Conservation (phyloP, 2,329 filamentous ascomycete species). For the Trichoderma sp. region DNA sequence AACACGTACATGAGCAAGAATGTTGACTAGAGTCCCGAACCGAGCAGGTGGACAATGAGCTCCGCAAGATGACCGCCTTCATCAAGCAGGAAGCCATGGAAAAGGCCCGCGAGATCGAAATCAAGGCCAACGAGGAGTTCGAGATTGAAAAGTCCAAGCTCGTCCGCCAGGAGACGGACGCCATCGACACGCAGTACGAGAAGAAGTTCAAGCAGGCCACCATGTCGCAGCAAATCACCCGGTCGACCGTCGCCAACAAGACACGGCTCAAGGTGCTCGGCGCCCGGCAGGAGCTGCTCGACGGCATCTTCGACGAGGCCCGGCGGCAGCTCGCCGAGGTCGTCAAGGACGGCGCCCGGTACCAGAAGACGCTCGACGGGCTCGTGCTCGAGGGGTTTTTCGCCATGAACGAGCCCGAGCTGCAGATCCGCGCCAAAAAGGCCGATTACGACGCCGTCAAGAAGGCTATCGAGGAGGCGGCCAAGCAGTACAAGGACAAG, state of each 20-base stretch:
- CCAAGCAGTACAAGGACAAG: slow-evolving; percentile 81
- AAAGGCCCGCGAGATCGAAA: slow-evolving; percentile 94
- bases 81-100: slow-evolving; percentile 98
- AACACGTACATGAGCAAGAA: neutral
- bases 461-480: slow-evolving; percentile 75
- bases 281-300: slow-evolving; percentile 86
- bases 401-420: slow-evolving; percentile 77
- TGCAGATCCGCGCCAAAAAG: slow-evolving; percentile 75
- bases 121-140: slow-evolving; percentile 99
- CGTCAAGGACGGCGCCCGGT: slow-evolving; percentile 70
- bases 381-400: slow-evolving; percentile 89
- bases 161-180: slow-evolving; percentile 88
- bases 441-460: slow-evolving; percentile 74
- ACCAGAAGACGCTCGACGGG: slow-evolving; percentile 74
- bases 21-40: neutral
- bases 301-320: slow-evolving; percentile 83
- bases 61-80: slow-evolving; percentile 99
- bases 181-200: slow-evolving; percentile 91
- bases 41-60: slow-evolving; percentile 86
- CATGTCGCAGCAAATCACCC: slow-evolving; percentile 98
- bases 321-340: slow-evolving; percentile 68
- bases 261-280: slow-evolving; percentile 85
- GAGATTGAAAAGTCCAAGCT: slow-evolving; percentile 99
- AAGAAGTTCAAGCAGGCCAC: slow-evolving; percentile 99
- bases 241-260: slow-evolving; percentile 95